phyloP scores from a whole-genome alignment of 2,329 filamentous ascomycete genomes.

The Beauveria sp. region DNA sequence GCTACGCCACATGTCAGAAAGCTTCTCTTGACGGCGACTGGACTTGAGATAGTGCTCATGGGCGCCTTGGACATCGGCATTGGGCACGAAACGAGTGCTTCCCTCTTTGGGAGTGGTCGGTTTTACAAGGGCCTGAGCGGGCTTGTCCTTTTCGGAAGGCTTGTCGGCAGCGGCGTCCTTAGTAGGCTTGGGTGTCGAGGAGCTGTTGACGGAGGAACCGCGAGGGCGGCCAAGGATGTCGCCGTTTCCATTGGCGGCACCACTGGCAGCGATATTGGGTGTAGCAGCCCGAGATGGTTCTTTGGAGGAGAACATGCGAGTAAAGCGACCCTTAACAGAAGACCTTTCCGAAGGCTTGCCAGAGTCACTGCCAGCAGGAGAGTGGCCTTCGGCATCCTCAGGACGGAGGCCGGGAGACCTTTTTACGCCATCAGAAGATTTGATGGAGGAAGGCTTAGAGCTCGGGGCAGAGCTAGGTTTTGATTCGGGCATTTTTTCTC shows the following conservation, averaged over 20 bases:
- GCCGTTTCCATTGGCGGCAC: constrained; percentile 11
- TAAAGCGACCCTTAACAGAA: constrained; percentile 56
- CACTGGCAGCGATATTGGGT: constrained; percentile 16
- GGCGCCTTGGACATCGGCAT: constrained; percentile 50
- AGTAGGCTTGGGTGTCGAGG: constrained; percentile 31
- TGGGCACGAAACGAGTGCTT: constrained; percentile 43
- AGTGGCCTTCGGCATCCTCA: constrained; percentile 27
- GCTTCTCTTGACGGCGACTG: constrained; percentile 86
- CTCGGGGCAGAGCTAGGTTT: constrained; percentile 35
- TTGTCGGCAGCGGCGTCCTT: constrained; percentile 31
- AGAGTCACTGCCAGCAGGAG: constrained; percentile 9
- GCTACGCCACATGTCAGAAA: constrained; percentile 83
- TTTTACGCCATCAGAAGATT: constrained; percentile 36
- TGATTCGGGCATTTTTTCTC: constrained; percentile 27
- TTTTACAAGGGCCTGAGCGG: constrained; percentile 19
- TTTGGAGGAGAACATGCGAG: constrained; percentile 58
- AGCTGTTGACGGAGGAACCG: constrained; percentile 26
- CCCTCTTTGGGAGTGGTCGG: constrained; percentile 25
- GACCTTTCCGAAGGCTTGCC: constrained; percentile 39
- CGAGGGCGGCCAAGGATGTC: constrained; percentile 27
- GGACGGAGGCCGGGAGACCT: constrained; percentile 32
- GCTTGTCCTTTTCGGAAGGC: constrained; percentile 19
- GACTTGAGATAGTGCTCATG: constrained; percentile 88
- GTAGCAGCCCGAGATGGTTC: constrained; percentile 34
- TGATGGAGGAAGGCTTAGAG: constrained; percentile 43